Conservation (phyloP, 306 rosid genomes). For the Cucumis hystrix region DNA sequence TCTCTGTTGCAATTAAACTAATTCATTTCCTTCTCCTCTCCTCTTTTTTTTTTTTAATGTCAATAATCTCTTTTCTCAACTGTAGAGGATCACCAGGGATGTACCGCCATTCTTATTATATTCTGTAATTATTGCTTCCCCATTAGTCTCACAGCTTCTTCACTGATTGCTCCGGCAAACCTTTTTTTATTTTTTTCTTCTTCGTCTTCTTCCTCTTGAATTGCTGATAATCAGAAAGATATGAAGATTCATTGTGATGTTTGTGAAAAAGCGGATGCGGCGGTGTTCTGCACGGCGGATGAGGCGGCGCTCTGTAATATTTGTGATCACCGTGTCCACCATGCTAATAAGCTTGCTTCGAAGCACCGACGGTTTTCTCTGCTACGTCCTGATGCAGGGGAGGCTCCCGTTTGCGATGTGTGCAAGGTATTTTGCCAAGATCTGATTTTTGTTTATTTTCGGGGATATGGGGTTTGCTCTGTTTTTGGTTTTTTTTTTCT, state of each 20-base stretch:
- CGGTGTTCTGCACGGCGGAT: conserved; percentile 84
- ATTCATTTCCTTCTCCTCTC: neutral
- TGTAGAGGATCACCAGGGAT: neutral
- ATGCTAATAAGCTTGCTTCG: conserved; percentile 89
- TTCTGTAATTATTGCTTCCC: neutral
- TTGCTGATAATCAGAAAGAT: neutral
- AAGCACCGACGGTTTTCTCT: conserved; percentile 88
- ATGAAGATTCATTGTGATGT: conserved; percentile 98
- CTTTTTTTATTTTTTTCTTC: too few species aligned
- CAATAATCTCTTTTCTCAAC: neutral
- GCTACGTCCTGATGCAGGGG: conserved; percentile 31
- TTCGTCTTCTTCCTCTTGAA: neutral
- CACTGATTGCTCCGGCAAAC: neutral
- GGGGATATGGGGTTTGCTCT: neutral
- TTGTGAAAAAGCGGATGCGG: conserved; percentile 50
- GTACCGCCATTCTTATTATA: neutral
- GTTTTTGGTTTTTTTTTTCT: neutral
- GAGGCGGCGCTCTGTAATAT: conserved; percentile 76
- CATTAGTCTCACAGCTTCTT: neutral
- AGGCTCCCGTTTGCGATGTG: conserved; percentile 58
- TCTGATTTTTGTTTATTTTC: neutral
- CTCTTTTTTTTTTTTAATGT: neutral
- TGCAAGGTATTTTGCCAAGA: conserved; percentile 35
- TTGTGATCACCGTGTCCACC: conserved; percentile 92
- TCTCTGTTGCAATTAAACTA: neutral